Percentiles rank a stretch among this genome's conserved stretches.
These are phyloP conservation scores for Fusarium sp. DNA, from an alignment of 2,329 filamentous ascomycete species.

Conservation along the genomic window DNA sequence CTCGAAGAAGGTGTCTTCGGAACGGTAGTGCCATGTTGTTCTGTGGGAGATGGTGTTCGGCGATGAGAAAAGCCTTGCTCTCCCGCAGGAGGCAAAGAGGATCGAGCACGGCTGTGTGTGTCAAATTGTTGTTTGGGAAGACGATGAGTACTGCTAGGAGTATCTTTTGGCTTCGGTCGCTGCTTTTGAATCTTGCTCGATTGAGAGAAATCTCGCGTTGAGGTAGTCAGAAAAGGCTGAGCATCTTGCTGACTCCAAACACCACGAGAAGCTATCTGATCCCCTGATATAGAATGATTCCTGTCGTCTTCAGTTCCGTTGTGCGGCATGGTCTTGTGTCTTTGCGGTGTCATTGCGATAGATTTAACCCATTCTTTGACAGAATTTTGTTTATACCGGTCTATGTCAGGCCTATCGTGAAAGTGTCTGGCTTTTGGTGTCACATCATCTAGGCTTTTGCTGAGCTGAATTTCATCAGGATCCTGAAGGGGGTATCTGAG, in stretches of 20 bases:
- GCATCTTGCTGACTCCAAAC: not conserved
- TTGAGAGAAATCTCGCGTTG: conserved; percentile 26
- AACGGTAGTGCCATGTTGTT: conserved; percentile 3
- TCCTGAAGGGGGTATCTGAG: conserved; percentile 13
- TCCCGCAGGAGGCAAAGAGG: not conserved
- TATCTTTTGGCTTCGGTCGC: not conserved
- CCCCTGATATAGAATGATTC: not conserved
- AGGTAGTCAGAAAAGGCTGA: conserved; percentile 6
- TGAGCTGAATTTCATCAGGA: not conserved
- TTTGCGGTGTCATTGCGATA: conserved; percentile 23
- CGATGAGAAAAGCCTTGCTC: not conserved
- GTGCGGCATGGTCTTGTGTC: conserved; percentile 10
- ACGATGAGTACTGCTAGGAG: conserved; percentile 11
- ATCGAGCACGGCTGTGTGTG: conserved; percentile 9
- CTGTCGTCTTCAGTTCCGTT: not conserved
- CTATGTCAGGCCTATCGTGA: conserved; percentile 1
- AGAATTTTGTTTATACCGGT: conserved; percentile 11
- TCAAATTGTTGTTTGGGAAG: conserved; percentile 29
- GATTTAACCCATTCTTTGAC: conserved; percentile 26
- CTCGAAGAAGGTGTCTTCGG: conserved; percentile 42
- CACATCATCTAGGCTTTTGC: not conserved
- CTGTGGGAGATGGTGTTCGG: conserved; percentile 25
- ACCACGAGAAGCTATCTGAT: not conserved
- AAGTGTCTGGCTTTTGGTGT: conserved; percentile 13
- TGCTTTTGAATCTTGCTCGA: conserved; percentile 14